phyloP scores from a whole-genome alignment of 73 alveolate genomes.

The Strombidium stylifer region DNA sequence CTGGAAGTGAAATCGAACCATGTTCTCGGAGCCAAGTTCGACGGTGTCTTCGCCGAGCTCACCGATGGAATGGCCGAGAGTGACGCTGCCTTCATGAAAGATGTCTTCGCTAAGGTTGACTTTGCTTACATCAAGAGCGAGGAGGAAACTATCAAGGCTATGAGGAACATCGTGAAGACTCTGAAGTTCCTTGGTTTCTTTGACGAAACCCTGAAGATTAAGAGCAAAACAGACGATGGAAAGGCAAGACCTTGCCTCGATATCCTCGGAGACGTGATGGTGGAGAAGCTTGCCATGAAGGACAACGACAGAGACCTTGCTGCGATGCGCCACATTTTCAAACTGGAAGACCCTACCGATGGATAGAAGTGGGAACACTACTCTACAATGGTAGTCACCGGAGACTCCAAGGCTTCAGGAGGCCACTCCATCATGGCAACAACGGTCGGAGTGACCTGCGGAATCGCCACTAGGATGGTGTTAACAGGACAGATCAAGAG shows the following conservation, averaged over 20 bases:
- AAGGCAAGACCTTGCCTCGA: constrained; percentile 52
- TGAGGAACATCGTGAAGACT: constrained; percentile 8
- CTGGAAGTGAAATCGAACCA: neutral
- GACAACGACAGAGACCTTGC: constrained; percentile 76
- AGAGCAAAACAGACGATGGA: constrained; percentile 4
- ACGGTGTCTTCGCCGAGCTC: neutral
- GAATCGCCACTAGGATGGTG: constrained; percentile 68
- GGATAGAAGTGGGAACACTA: constrained; percentile 52
- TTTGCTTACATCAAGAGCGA: neutral
- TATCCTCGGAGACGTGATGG: constrained; percentile 62
- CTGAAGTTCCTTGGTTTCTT: constrained; percentile 50
- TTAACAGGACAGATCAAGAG: constrained; percentile 51
- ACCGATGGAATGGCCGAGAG: neutral
- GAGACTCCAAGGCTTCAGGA: constrained; percentile 54
- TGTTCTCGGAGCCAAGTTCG: neutral
- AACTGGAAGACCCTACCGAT: constrained; percentile 45
- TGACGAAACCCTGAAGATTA: constrained; percentile 3
- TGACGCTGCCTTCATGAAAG: neutral
- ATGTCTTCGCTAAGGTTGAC: neutral
- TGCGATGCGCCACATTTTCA: constrained; percentile 76
- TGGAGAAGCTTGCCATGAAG: constrained; percentile 50
- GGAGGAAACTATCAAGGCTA: neutral
- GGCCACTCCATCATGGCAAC: constrained; percentile 72
- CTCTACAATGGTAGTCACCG: constrained; percentile 63
- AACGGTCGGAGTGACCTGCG: constrained; percentile 86